Percentiles rank a stretch among this genome's conserved stretches.
Evolutionary conservation across 495 filamentous ascomycete genomes (phyloP).

Genomic region (Tuber melanosporum): DNA sequence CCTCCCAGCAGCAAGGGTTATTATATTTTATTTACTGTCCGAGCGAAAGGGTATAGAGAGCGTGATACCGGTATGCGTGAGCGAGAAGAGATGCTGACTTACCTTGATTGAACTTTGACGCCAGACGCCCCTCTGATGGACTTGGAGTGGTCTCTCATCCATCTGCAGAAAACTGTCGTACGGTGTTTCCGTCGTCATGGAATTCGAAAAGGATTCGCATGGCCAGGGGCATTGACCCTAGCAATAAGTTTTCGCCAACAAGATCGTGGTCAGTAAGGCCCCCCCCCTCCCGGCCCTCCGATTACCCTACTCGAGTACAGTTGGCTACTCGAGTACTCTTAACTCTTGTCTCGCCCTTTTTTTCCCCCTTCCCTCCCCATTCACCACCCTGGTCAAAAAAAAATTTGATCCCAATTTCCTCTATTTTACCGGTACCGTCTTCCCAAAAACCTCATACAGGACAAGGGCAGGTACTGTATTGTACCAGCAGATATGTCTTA

Average conservation of each 20-base stretch:
- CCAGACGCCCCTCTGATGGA: slow-evolving; percentile 18
- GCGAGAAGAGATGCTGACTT: slow-evolving; percentile 18
- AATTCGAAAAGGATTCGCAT: slow-evolving; percentile 31
- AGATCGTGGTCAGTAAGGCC: slow-evolving; percentile 32
- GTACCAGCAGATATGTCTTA: slow-evolving; percentile 17
- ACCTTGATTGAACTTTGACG: slow-evolving; percentile 25
- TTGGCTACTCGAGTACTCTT: slow-evolving; percentile 7
- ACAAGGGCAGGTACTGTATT: slow-evolving; percentile 22
- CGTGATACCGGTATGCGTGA: slow-evolving; percentile 12
- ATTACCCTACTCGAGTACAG: slow-evolving; percentile 13
- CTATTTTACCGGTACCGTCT: background rate
- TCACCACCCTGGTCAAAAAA: background rate
- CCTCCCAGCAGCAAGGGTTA: slow-evolving; percentile 31
- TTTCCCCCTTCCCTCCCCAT: background rate
- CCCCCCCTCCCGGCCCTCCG: slow-evolving; percentile 28
- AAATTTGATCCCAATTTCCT: background rate
- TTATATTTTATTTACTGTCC: slow-evolving; percentile 18
- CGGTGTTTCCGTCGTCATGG: slow-evolving; percentile 37
- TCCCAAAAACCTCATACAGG: slow-evolving; percentile 7
- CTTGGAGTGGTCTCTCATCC: slow-evolving; percentile 3
- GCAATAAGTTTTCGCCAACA: slow-evolving; percentile 33
- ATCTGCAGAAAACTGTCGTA: slow-evolving; percentile 20
- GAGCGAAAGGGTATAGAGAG: slow-evolving; percentile 10
- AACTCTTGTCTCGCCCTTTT: background rate
- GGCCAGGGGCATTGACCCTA: slow-evolving; percentile 23